Evolutionary conservation across 2,329 filamentous ascomycete genomes (phyloP), one percentile per base, ranked within the genome.

Genomic region (Huntiella bhutanensis): DNA sequence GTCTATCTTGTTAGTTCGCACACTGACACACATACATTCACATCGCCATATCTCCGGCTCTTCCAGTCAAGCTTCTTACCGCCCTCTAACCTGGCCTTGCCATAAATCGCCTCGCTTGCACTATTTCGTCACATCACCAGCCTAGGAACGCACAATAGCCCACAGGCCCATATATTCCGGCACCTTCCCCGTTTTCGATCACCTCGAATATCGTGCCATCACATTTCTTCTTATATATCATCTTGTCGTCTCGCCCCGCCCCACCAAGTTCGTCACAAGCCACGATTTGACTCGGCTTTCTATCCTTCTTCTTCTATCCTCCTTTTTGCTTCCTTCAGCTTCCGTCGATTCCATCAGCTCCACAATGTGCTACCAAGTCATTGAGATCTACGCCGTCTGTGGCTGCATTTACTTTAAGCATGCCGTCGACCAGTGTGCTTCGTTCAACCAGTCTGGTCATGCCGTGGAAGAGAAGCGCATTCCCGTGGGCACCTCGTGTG

Each of bases 391-490:
- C 67, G 78, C 85, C 47, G 82, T 80, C 47, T 94, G 86, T 70
- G 74, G 77, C 52, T 94, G 86, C 64, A 70, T 88, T 55, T 92
- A 94, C 68, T 84, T 88, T 67, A 72, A 80, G 57, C 87, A 94
- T 60, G 77, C 82, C 41, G 71, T 94, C 55, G 86, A 94, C 57
- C 80, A 82, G 51, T 94, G 86, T 59, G 68, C 76, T 42, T 69
- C 75, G 33, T 84, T 85, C 58, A 82, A 80, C 51, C 77, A 80
- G 50, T 73, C 75, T 43, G 80, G 80, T 41, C 86, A 94, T 57
- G 55, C 56, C 40, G 66, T 87, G 48, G 75, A 84, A 53, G 77
- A 82, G 56, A 79, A 80, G 58, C 82, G 74, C 5, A 81, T 94
- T 44, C 68, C 83, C 15, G 85, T 94, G 17, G 87, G 86, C 44